Evolutionary conservation across 2,329 filamentous ascomycete genomes (phyloP), one percentile per base, ranked within the genome.

Genomic region (Calycina marina): DNA sequence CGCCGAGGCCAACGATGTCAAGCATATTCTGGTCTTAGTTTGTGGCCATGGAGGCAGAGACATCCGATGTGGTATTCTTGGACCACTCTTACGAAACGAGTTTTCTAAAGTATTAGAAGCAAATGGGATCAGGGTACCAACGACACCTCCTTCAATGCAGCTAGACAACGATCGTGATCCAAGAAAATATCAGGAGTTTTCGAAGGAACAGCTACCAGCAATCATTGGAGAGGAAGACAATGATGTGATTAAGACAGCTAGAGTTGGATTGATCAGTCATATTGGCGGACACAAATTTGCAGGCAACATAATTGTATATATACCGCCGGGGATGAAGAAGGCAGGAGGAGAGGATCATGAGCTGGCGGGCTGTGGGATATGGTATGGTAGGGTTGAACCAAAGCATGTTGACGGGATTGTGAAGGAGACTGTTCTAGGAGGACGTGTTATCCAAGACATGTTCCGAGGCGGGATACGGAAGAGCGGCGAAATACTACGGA

Each of bases 1-100:
- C 61, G 59, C 44, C n/a, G n/a, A n/a, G n/a, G 74, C 82, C 4
- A 58, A 67, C 8, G 67, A 73, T 36, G 67, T 80, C 6, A 49
- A 67, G 11, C 77, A 85, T 40, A 63, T 85, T 4, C 47, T 82
- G n/a, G 70, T 98, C 17, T 59, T 96, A 13, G 77, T 94, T 26
- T 98, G 90, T 50, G 84, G 85, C 0, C 90, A 98, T 47, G 79
- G 77, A 10, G 74, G 75, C 2, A 66, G 90, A 8, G 90, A 98
- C 51, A 61, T 65, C 47, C 68, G 90, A 31, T 98, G 90, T 49
- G 88, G 90, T 0, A 58, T 82, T 14, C 63, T 88, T 41, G 86
- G 83, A 0, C 84, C 85, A 0, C 56, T 83, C 2, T 60, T 96
- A 10, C 61, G 71, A 43, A 56, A 56, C 0, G 77, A 85, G 45